A percentile compares a stretch with the other conserved stretches of the same genome.
Conservation (phyloP, 2,329 filamentous ascomycete species). For the Pyricularia grisea region DNA sequence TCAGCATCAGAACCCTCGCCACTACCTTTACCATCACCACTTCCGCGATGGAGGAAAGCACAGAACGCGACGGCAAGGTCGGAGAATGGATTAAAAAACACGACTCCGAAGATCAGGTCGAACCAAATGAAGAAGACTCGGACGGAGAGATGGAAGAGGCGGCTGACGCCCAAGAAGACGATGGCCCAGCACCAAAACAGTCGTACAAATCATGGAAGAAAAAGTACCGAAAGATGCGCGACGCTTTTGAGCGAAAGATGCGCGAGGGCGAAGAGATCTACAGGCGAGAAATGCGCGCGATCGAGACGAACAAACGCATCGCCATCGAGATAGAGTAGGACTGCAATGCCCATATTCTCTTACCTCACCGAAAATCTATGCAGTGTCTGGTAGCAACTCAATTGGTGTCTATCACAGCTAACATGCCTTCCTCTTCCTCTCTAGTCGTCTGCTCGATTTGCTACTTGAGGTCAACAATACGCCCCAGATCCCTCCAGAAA, state of each 20-base stretch:
- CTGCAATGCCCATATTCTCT: not conserved
- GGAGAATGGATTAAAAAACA: slow-evolving; percentile 16
- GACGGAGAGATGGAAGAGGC: slow-evolving; percentile 33
- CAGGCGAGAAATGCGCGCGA: slow-evolving; percentile 70
- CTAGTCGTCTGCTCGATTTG: slow-evolving; percentile 77
- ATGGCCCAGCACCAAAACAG: slow-evolving; percentile 28
- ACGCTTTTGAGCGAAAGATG: slow-evolving; percentile 69
- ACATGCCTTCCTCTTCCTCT: slow-evolving; percentile 5
- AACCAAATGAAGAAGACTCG: not conserved
- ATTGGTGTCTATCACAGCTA: not conserved
- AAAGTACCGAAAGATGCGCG: slow-evolving; percentile 90
- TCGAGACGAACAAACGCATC: slow-evolving; percentile 71
- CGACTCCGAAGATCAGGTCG: slow-evolving; percentile 12
- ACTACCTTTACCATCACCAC: not conserved
- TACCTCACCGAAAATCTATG: not conserved
- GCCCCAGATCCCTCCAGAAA: slow-evolving; percentile 63
- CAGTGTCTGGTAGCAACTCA: not conserved
- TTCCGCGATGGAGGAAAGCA: not conserved
- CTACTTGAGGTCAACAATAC: slow-evolving; percentile 84
- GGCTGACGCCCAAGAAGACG: slow-evolving; percentile 18
- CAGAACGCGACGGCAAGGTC: not conserved
- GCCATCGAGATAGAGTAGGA: slow-evolving; percentile 88
- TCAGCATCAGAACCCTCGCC: not conserved
- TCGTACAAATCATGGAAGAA: slow-evolving; percentile 70
- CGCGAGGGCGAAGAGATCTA: slow-evolving; percentile 75